Evolutionary conservation across 331 rosid genomes (phyloP).

Genomic region (Pyracantha coccinea): DNA sequence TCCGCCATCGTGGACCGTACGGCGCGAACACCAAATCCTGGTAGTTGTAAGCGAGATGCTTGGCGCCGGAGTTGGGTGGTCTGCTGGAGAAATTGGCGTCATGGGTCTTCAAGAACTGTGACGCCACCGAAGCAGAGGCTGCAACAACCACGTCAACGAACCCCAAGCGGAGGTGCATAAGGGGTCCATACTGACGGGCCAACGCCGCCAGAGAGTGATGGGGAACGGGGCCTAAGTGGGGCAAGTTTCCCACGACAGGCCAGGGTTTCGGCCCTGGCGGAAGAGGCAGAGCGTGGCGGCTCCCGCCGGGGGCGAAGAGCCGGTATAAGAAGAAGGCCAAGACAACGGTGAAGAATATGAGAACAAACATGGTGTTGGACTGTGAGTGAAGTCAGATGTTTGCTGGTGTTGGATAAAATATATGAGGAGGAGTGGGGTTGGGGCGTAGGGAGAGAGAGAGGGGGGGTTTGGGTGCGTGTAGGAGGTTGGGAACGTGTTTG

Average conservation of each 20-base stretch:
- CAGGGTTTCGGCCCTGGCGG: conserved; percentile 84
- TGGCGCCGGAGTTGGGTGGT: conserved; percentile 78
- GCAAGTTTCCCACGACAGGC: conserved; percentile 78
- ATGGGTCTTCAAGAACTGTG: conserved; percentile 54
- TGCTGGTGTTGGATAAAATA: background rate
- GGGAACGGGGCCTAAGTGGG: conserved; percentile 54
- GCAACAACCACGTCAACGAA: conserved; percentile 61
- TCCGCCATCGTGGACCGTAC: conserved; percentile 74
- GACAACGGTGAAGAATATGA: background rate
- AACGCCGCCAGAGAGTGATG: conserved; percentile 61
- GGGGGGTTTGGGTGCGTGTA: too few species aligned
- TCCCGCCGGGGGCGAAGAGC: conserved; percentile 1
- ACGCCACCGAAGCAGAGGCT: conserved; percentile 62
- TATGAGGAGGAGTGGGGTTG: too few species aligned
- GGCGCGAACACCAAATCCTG: conserved; percentile 84
- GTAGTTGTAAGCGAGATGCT: conserved; percentile 54
- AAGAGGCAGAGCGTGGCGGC: conserved; percentile 20
- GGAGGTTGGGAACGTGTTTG: background rate
- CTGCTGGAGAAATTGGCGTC: conserved; percentile 70
- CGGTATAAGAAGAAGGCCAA: conserved; percentile 14
- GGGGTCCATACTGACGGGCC: conserved; percentile 58
- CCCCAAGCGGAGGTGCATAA: conserved; percentile 69
- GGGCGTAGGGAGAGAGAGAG: too few species aligned
- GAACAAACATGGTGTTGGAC: background rate
- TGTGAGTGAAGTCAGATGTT: background rate